phyloP scores from a whole-genome alignment of 2,329 filamentous ascomycete genomes.

The Pseudogymnoascus sp. region DNA sequence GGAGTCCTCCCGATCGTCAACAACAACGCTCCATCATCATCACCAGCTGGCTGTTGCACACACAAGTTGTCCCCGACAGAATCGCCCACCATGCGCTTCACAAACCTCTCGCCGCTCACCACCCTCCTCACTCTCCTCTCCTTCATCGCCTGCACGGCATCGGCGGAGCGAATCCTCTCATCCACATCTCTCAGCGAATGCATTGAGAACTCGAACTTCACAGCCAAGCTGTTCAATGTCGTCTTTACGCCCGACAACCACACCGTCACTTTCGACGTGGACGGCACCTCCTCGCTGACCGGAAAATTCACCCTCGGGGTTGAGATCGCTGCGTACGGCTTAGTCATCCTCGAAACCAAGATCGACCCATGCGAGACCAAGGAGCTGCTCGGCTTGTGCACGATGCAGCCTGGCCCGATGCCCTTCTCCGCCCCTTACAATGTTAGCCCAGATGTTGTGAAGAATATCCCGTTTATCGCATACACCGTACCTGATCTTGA shows the following conservation, averaged over 20 bases:
- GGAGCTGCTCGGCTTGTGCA: constrained; percentile 67
- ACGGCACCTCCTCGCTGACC: constrained; percentile 74
- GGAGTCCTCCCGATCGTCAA: neutral
- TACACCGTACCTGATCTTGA: constrained; percentile 89
- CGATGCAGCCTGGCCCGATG: constrained; percentile 80
- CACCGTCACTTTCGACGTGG: constrained; percentile 63
- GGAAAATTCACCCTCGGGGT: constrained; percentile 75
- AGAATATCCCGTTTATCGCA: constrained; percentile 69
- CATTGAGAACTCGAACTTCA: constrained; percentile 75
- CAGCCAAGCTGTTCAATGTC: constrained; percentile 82
- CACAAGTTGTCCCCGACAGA: neutral
- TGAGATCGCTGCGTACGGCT: constrained; percentile 74
- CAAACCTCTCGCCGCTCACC: neutral
- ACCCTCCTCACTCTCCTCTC: constrained; percentile 10
- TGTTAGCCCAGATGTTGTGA: constrained; percentile 48
- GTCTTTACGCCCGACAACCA: constrained; percentile 68
- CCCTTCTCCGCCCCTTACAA: constrained; percentile 63
- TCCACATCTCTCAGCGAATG: constrained; percentile 81
- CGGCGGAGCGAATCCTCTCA: constrained; percentile 36
- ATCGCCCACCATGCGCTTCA: constrained; percentile 9
- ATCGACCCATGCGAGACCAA: constrained; percentile 68
- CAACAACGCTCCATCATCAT: neutral
- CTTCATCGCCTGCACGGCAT: neutral
- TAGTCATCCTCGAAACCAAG: constrained; percentile 55
- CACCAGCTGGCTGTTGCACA: neutral